Base-by-base conservation (phyloP, 257 asterid species). In the Plectranthus barbatus region DNA sequence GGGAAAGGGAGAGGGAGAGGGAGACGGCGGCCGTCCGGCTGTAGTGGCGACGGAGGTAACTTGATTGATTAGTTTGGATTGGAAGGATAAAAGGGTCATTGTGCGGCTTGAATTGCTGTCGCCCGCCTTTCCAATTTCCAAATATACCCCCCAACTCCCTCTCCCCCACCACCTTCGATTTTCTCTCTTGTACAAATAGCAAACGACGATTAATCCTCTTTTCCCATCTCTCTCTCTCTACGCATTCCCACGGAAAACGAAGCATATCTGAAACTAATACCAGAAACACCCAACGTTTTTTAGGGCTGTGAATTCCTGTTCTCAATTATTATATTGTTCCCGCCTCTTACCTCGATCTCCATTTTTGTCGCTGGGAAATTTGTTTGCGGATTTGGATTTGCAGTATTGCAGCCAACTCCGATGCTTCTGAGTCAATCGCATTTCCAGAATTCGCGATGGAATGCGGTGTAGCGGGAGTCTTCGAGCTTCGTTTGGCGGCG, bases 171-270 rank as follows among this genome's bases (percentile, higher is more conserved):
- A 58, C 29, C 64, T 72, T 66, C 55, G 51, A 49, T 3, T 50
- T 36, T 44, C 56, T 68, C 72, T 26, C 31, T 26, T 5, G n/a
- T 26, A 26, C 31, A 26, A 26, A 26, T 26, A 26, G 31, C 31
- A 26, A 26, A 5, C 31, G 5, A 26, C 31, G 31, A 26, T 26
- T 68, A 7, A 53, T 12, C 46, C 17, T 54, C 53, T 9, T 20
- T 56, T 44, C 3, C 41, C 1, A 49, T 36, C 42, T 72, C 31
- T 72, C 84, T 68, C 81, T 56, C 81, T 71, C 76, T 54, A 36
- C 69, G 56, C 60, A 5, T 61, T 70, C 53, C 61, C 62, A 14
- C 71, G 72, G 66, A 29, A 24, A 52, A 17, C 77, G 66, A 68
- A 75, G 69, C 77, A 18, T 56, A 56, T 42, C 67, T 6, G 39